Evolutionary conservation across 805 yeast genomes (phyloP).

Genomic region (Diddensiella transvaalensis): DNA sequence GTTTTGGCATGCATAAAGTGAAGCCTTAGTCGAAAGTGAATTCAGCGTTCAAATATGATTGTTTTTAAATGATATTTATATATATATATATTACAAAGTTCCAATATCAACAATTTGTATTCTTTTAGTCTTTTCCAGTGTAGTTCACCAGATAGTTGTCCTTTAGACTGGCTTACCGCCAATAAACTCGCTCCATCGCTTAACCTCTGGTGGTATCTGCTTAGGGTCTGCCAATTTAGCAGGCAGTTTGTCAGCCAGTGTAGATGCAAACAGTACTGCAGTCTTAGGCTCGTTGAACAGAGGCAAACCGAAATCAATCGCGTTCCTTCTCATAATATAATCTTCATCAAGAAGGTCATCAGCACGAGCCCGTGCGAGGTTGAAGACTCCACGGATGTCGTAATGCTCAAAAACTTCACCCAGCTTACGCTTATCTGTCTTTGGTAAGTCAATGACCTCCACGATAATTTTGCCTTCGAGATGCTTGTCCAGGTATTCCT

Average conservation of each 20-base stretch:
- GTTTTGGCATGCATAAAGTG: no score
- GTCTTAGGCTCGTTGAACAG: slow-evolving; percentile 96
- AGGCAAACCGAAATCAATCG: slow-evolving; percentile 96
- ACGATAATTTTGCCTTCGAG: slow-evolving; percentile 41
- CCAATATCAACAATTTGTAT: neutral
- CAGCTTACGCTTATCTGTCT: slow-evolving; percentile 85
- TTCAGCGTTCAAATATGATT: no score
- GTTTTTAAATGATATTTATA: neutral
- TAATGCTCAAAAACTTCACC: slow-evolving; percentile 89
- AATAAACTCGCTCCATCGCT: slow-evolving; percentile 94
- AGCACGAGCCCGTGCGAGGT: slow-evolving; percentile 88
- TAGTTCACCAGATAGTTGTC: neutral
- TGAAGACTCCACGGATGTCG: slow-evolving; percentile 83
- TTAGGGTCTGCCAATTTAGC: slow-evolving; percentile 47
- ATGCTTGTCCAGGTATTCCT: slow-evolving; percentile 57
- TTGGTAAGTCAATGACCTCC: slow-evolving; percentile 83
- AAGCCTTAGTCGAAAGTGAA: no score
- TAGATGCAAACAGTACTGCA: slow-evolving; percentile 77
- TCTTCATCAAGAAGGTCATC: slow-evolving; percentile 80
- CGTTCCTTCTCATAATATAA: slow-evolving; percentile 98
- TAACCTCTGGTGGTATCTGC: slow-evolving; percentile 80
- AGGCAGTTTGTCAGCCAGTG: slow-evolving; percentile 67
- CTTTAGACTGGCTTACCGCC: slow-evolving; percentile 79
- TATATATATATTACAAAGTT: neutral
- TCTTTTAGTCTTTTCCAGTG: no score